Evolutionary conservation across 345 rosid species (phyloP).

Genomic region (Dipteronia dyeriana): DNA sequence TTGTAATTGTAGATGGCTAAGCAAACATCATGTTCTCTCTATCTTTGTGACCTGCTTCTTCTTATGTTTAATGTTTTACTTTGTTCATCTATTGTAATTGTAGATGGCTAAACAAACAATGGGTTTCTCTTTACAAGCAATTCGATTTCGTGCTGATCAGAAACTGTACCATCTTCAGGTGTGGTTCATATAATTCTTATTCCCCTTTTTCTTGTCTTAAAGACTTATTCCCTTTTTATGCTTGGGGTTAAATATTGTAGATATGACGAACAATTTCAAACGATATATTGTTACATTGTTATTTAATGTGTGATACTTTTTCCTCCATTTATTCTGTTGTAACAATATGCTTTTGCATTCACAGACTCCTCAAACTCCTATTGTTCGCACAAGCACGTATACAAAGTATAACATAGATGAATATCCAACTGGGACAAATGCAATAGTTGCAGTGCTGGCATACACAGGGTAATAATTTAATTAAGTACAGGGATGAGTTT

Average conservation of each 20-base stretch:
- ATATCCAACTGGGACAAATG: conserved; percentile 92
- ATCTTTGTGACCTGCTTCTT: not conserved
- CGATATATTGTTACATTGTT: not conserved
- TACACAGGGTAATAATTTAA: conserved; percentile 73
- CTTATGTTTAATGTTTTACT: conserved; percentile 13
- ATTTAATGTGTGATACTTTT: conserved; percentile 1
- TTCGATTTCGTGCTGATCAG: conserved; percentile 85
- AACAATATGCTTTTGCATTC: conserved; percentile 24
- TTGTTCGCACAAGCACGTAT: conserved; percentile 81
- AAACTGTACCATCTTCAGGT: conserved; percentile 98
- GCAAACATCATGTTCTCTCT: conserved; percentile 46
- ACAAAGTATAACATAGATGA: conserved; percentile 73
- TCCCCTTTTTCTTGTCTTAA: not conserved
- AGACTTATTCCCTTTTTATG: not conserved
- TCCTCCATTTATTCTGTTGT: not conserved
- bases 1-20: conserved; percentile 75
- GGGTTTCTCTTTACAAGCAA: conserved; percentile 88
- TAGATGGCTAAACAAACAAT: conserved; percentile 99
- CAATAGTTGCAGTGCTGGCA: conserved; percentile 96
- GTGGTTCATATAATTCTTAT: not conserved
- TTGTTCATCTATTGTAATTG: not conserved
- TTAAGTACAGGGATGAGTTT: not conserved
- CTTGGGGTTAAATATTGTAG: not conserved
- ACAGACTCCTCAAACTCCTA: conserved; percentile 98
- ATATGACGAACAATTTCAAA: not conserved